phyloP scores from a whole-genome alignment of 768 basidiomycete species.

The Russula sp. region DNA sequence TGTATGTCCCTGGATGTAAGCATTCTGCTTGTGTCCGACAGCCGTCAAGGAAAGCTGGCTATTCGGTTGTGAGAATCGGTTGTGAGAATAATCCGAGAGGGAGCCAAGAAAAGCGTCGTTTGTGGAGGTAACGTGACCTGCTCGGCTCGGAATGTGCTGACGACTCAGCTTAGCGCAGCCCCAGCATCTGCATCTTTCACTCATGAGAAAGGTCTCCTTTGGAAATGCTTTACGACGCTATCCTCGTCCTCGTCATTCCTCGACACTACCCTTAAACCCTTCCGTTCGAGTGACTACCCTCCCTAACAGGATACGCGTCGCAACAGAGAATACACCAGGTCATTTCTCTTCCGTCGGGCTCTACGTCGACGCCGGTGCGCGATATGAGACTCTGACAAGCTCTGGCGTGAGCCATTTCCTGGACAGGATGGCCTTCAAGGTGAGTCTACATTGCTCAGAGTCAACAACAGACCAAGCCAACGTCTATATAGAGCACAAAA shows the following conservation, averaged over 20 bases:
- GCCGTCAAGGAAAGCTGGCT: too few species aligned
- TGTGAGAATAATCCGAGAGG: too few species aligned
- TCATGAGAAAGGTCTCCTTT: slow-evolving; percentile 16
- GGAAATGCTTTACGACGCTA: slow-evolving; percentile 10
- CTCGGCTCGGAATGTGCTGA: too few species aligned
- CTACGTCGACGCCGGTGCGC: slow-evolving; percentile 88
- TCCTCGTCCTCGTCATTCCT: slow-evolving; percentile 11
- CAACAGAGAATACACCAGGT: slow-evolving; percentile 83
- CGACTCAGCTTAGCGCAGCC: neutral
- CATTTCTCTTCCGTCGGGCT: slow-evolving; percentile 93
- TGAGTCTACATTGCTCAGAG: slow-evolving; percentile 27
- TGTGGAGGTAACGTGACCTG: neutral
- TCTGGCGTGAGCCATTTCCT: slow-evolving; percentile 87
- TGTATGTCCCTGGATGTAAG: too few species aligned
- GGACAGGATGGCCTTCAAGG: slow-evolving; percentile 97
- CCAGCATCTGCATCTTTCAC: neutral
- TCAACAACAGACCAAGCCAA: slow-evolving; percentile 3
- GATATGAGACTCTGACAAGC: slow-evolving; percentile 70
- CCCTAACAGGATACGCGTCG: slow-evolving; percentile 86
- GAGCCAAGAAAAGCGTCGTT: too few species aligned
- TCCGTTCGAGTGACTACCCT: slow-evolving; percentile 71
- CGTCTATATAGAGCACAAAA: slow-evolving; percentile 53
- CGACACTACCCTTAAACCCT: slow-evolving; percentile 21
- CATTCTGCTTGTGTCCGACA: too few species aligned
- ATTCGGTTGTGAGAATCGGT: too few species aligned